phyloP scores from a whole-genome alignment of 2,329 filamentous ascomycete genomes.

The Metarhizium anisopliae region DNA sequence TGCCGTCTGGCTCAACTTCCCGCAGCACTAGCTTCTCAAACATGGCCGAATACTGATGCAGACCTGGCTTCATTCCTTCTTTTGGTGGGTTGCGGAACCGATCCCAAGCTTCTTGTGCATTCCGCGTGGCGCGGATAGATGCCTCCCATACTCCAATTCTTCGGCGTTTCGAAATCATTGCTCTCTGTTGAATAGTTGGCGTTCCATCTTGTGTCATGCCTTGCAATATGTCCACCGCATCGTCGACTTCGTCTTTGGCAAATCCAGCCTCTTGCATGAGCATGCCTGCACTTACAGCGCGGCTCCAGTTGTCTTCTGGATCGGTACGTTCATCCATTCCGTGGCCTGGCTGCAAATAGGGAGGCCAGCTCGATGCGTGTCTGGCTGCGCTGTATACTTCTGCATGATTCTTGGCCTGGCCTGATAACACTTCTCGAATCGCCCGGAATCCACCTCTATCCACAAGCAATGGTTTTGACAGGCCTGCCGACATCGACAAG shows the following conservation, averaged over 20 bases:
- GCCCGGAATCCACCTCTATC: constrained; percentile 42
- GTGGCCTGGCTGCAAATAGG: constrained; percentile 47
- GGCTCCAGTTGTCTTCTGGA: constrained; percentile 42
- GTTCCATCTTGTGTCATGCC: constrained; percentile 40
- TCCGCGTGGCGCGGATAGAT: constrained; percentile 48
- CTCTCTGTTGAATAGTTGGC: constrained; percentile 46
- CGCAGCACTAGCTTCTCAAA: constrained; percentile 43
- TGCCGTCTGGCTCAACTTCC: constrained; percentile 16
- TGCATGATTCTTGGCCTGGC: constrained; percentile 39
- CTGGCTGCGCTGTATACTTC: constrained; percentile 41
- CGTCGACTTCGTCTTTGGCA: constrained; percentile 34
- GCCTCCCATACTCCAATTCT: constrained; percentile 40
- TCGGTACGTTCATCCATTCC: constrained; percentile 48
- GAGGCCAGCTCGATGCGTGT: constrained; percentile 48
- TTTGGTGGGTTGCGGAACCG: constrained; percentile 31
- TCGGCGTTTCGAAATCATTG: constrained; percentile 10
- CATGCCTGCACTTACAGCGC: constrained; percentile 42
- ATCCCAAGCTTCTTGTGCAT: constrained; percentile 53
- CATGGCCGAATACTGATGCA: constrained; percentile 48
- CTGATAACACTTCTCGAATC: constrained; percentile 44
- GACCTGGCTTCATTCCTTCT: constrained; percentile 24
- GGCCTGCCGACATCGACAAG: constrained; percentile 39
- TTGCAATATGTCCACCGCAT: constrained; percentile 41
- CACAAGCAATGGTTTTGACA: constrained; percentile 41
- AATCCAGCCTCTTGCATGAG: constrained; percentile 51